These are phyloP conservation scores for Leishmania turanica DNA, from an alignment of 208 protist species.

Conservation along the genomic window DNA sequence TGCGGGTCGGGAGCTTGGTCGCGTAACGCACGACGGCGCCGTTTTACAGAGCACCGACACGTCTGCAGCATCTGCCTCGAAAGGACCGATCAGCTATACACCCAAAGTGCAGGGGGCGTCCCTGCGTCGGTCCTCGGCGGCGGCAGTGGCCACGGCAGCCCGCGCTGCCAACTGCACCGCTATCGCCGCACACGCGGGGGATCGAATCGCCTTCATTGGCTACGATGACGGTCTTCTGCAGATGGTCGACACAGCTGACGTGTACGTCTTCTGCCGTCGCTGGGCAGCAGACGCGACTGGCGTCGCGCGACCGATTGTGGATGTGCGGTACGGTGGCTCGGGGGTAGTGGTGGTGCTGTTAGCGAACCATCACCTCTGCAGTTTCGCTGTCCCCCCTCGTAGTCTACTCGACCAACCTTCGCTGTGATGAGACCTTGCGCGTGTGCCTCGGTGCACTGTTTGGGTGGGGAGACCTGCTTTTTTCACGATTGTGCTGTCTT, in stretches of 20 bases:
- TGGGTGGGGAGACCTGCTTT: background rate
- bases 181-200: conserved; percentile 21
- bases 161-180: conserved; percentile 10
- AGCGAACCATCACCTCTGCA: conserved; percentile 6
- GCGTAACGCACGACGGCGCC: conserved; percentile 20
- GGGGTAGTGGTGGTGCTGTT: conserved; percentile 27
- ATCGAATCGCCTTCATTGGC: conserved; percentile 34
- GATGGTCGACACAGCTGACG: conserved; percentile 69
- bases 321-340: conserved; percentile 11
- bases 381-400: conserved; percentile 21
- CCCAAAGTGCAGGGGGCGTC: background rate
- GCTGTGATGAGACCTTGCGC: background rate
- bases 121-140: background rate
- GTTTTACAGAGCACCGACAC: background rate
- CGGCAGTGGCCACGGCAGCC: background rate
- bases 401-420: conserved; percentile 30
- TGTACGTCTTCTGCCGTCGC: conserved; percentile 63
- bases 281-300: conserved; percentile 25
- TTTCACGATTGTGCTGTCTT: background rate
- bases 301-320: conserved; percentile 10
- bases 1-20: conserved; percentile 16
- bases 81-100: conserved; percentile 5
- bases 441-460: background rate
- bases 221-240: conserved; percentile 80
- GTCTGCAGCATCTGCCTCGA: background rate